Conservation (phyloP, 2,329 filamentous ascomycete species). For the Colletotrichum sp. region DNA sequence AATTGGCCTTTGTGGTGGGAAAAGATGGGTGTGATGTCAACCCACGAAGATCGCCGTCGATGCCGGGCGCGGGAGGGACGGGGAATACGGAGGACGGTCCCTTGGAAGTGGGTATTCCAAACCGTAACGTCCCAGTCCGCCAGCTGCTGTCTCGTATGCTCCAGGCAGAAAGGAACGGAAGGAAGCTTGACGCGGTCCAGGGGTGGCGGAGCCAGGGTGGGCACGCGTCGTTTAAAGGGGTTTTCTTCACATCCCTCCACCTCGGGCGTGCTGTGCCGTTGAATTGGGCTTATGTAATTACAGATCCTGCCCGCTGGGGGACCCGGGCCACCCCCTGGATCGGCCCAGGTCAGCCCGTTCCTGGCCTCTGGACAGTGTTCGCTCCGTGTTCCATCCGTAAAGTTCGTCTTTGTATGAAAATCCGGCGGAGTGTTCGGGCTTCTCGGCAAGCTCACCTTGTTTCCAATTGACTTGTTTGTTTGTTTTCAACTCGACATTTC, state of each 20-base stretch:
- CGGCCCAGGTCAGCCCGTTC: background rate
- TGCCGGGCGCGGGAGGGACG: background rate
- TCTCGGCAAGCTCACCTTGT: background rate
- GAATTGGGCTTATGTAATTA: slow-evolving; percentile 4
- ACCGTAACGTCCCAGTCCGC: background rate
- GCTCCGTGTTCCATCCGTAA: background rate
- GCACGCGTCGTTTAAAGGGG: slow-evolving; percentile 1
- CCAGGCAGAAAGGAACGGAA: background rate
- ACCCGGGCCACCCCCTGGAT: background rate
- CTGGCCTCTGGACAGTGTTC: background rate
- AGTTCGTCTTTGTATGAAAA: background rate
- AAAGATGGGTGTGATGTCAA: background rate
- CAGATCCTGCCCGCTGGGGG: background rate
- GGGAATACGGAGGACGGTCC: background rate
- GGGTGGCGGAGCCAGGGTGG: background rate
- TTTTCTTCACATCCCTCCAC: background rate
- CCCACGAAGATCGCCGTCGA: background rate
- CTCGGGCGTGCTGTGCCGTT: background rate
- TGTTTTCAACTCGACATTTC: background rate
- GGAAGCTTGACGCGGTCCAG: slow-evolving; percentile 21
- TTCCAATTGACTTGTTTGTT: background rate
- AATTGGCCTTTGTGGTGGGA: background rate
- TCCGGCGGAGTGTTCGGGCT: background rate
- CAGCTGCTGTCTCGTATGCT: background rate
- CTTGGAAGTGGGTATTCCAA: background rate